Evolutionary conservation across 108 stramenopile genomes (phyloP).

Genomic region (Chaetoceros muelleri): DNA sequence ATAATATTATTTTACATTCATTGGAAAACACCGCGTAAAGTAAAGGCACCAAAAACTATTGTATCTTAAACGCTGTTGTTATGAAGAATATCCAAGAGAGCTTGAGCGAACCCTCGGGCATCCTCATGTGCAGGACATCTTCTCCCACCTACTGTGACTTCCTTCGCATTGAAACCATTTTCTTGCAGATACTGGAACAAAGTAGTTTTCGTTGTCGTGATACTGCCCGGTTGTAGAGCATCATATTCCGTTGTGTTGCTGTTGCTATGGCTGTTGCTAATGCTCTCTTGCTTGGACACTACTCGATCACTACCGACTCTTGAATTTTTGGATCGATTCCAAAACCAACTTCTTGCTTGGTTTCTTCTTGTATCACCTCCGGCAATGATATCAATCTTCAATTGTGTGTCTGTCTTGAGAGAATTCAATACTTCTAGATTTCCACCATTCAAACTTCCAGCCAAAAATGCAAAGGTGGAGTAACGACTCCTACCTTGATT

Average conservation of each 20-base stretch:
- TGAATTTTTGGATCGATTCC: conserved; percentile 24
- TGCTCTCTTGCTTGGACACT: not conserved
- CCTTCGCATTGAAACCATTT: conserved; percentile 29
- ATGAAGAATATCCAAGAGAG: too few relatives aligned
- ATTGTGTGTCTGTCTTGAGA: conserved; percentile 6
- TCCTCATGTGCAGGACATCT: conserved; percentile 49
- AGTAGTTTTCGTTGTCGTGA: too few relatives aligned
- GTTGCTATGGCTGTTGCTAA: too few relatives aligned
- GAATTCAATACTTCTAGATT: conserved; percentile 23
- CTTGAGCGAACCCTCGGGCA: conserved; percentile 30
- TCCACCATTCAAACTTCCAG: conserved; percentile 48
- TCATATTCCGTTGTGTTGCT: too few relatives aligned
- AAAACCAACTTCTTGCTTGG: conserved; percentile 47
- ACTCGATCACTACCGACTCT: not conserved
- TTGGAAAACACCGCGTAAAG: too few relatives aligned
- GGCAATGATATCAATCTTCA: conserved; percentile 33
- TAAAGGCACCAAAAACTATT: too few relatives aligned
- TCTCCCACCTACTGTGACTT: conserved; percentile 27
- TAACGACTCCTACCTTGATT: conserved; percentile 24
- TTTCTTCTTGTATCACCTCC: conserved; percentile 31
- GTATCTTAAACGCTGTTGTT: too few relatives aligned
- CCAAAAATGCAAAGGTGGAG: conserved; percentile 53
- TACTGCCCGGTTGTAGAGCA: too few relatives aligned
- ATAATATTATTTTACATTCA: too few relatives aligned
- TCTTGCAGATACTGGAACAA: conserved; percentile 17